A percentile compares a stretch with the other conserved stretches of the same genome.
phyloP scores from a whole-genome alignment of 176 grass and related monocot genomes.

The Avena eriantha region DNA sequence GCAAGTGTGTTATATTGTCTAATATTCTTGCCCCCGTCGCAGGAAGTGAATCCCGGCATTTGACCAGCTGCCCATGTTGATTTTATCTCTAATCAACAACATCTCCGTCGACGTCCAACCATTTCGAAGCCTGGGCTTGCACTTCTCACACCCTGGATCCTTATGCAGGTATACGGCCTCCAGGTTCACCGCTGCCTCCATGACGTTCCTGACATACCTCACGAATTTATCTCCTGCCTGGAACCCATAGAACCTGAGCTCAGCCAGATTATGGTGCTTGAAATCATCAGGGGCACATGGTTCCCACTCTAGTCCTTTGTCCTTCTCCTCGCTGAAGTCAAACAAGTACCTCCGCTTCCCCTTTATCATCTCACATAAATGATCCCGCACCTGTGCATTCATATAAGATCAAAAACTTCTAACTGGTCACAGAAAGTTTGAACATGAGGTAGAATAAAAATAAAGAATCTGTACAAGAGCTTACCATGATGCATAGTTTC shows the following conservation, averaged over 20 bases:
- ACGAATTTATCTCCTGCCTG: background rate
- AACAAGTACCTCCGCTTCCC: background rate
- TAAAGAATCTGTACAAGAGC: background rate
- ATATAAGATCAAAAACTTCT: background rate
- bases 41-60: background rate
- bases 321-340: background rate
- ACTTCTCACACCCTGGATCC: conserved; percentile 6
- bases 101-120: background rate
- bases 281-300: background rate
- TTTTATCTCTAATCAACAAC: background rate
- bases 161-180: background rate
- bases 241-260: background rate
- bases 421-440: background rate
- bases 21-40: background rate
- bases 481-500: background rate
- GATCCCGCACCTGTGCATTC: conserved; percentile 2
- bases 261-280: background rate
- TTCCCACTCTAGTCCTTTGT: background rate
- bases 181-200: background rate
- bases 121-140: background rate
- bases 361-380: background rate
- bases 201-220: background rate
- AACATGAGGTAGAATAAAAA: background rate
- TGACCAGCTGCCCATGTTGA: background rate
- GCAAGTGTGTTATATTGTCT: background rate